A percentile compares a stretch with the other conserved stretches of the same genome.
These are phyloP conservation scores for Pleurotus tuber-regium DNA, from an alignment of 768 basidiomycete genomes.

Conservation along the genomic window DNA sequence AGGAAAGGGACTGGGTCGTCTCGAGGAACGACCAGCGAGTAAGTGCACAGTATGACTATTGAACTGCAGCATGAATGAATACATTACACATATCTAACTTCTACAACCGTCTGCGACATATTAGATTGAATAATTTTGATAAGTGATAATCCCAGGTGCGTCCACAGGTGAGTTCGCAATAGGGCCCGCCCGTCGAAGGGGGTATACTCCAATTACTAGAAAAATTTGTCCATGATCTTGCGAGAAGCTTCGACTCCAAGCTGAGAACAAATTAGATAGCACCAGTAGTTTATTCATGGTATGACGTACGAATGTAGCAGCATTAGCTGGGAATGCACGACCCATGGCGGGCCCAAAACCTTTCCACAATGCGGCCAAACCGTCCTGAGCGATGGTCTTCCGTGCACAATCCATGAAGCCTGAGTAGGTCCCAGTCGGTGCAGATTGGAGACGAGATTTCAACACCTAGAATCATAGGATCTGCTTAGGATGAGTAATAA, in stretches of 20 bases:
- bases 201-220: slow-evolving; percentile 27
- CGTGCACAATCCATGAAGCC: slow-evolving; percentile 90
- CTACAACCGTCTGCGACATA: no score
- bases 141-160: no score
- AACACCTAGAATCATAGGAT: slow-evolving; percentile 60
- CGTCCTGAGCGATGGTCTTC: slow-evolving; percentile 90
- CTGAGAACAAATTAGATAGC: slow-evolving; percentile 37
- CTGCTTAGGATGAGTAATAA: background rate
- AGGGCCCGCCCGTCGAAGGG: slow-evolving; percentile 3
- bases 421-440: slow-evolving; percentile 95
- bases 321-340: slow-evolving; percentile 95
- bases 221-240: slow-evolving; percentile 74
- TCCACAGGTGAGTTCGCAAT: no score
- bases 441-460: slow-evolving; percentile 94
- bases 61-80: background rate
- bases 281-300: background rate
- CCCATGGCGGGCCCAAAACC: slow-evolving; percentile 98
- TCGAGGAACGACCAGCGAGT: no score
- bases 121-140: background rate
- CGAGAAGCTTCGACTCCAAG: slow-evolving; percentile 91
- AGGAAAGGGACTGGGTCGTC: no score
- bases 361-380: slow-evolving; percentile 88
- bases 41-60: background rate
- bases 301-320: slow-evolving; percentile 81
- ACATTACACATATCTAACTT: background rate